These are phyloP conservation scores for Nemania diffusa DNA, from an alignment of 2,329 filamentous ascomycete species.

Conservation along the genomic window DNA sequence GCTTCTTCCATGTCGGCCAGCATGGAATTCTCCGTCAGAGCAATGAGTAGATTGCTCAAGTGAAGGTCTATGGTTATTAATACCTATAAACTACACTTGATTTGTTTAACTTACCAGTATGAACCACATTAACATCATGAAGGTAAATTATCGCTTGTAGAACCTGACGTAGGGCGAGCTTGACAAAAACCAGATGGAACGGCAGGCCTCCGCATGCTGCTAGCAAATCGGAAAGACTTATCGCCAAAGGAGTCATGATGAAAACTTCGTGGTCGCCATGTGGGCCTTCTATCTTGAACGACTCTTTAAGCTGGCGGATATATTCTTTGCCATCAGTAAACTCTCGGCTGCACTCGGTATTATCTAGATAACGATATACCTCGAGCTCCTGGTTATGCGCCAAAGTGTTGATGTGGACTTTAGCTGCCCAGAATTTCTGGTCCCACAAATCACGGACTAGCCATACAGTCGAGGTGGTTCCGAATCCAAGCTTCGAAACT, in stretches of 20 bases:
- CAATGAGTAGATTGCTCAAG: slow-evolving; percentile 20
- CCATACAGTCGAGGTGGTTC: slow-evolving; percentile 26
- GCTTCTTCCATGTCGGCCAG: slow-evolving; percentile 20
- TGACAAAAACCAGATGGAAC: slow-evolving; percentile 15
- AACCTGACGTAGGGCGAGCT: slow-evolving; percentile 14
- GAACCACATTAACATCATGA: slow-evolving; percentile 15
- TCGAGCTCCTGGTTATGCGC: slow-evolving; percentile 20
- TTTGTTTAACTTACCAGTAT: slow-evolving; percentile 18
- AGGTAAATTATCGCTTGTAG: slow-evolving; percentile 11
- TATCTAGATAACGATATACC: slow-evolving; percentile 15
- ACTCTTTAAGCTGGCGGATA: slow-evolving; percentile 15
- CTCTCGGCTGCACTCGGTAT: background rate
- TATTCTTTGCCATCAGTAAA: background rate
- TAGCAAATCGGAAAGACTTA: slow-evolving; percentile 16
- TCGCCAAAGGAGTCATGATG: slow-evolving; percentile 16
- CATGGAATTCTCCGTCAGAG: background rate
- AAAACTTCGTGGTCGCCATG: slow-evolving; percentile 24
- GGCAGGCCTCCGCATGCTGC: background rate
- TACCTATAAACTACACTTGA: background rate
- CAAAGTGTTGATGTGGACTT: slow-evolving; percentile 26
- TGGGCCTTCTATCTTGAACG: slow-evolving; percentile 14
- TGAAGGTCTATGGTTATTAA: slow-evolving; percentile 13
- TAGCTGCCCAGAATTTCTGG: slow-evolving; percentile 19
- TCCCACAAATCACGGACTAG: slow-evolving; percentile 23
- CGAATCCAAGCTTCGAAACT: slow-evolving; percentile 23